Base-by-base conservation (phyloP, 352 stramenopile species). In the Phytophthora hibernalis region DNA sequence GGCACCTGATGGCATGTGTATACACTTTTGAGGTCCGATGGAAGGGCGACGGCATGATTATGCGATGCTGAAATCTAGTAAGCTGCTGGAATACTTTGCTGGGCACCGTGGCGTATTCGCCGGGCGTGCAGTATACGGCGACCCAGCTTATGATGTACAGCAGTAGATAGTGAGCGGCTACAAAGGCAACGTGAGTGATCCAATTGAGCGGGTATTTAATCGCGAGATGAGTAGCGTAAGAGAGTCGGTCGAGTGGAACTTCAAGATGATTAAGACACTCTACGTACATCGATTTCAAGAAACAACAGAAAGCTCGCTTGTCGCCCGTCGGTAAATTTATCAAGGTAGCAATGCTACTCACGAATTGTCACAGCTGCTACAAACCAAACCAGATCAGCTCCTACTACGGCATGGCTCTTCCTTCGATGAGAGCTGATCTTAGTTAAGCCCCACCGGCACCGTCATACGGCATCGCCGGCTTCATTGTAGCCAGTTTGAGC, bases 271-370 rank as follows among this genome's bases (percentile, higher is more conserved):
- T 16, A 45, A 45, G 38, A 45, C 38, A 8, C 5, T 45, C 13
- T 45, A 3, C 38, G 16, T 45, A 21, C 7, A 24, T 45, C n/a
- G 38, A 45, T 24, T 45, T 53, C 15, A n/a, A 52, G 28, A 61
- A 61, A 16, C 53, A 61, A n/a, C 53, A 61, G 43, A 61, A 61
- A 16, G 53, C 43, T 53, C 38, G 40, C 40, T n/a, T 61, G 7
- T 61, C 40, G 2, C 40, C 40, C 0, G 40, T 53, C 26, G 53
- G 49, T 18, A 67, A 60, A 13, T 54, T 66, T 54, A 49, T 54
- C 24, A 53, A 48, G 35, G 26, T 60, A 10, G 48, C 48, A 12
- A 66, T 66, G 49, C 40, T 66, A 16, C 45, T 64, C 1, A 56
- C 56, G 1, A 56, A 64, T 33, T 63, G 44, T 26, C 47, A 58